A percentile compares a stretch with the other conserved stretches of the same genome.
phyloP scores from a whole-genome alignment of 305 asterid genomes.

The Fraxinus sp. region DNA sequence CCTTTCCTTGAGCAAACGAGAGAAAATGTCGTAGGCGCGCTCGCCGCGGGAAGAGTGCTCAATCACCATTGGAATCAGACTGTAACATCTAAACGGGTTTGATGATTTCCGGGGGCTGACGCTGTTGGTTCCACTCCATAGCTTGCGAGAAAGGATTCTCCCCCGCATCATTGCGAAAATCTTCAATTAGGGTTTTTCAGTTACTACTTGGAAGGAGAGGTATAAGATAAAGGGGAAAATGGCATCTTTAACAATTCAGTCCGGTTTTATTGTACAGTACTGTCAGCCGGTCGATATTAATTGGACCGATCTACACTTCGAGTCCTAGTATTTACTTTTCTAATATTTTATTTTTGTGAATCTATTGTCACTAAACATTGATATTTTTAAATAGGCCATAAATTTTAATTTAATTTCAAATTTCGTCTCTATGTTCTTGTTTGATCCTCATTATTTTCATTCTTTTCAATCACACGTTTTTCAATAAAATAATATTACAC shows the following conservation, averaged over 20 bases:
- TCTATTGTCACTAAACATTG: not conserved
- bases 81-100: constrained; percentile 38
- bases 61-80: constrained; percentile 86
- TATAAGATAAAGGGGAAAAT: not conserved
- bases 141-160: constrained; percentile 35
- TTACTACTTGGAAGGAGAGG: not conserved
- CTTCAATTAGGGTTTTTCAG: not conserved
- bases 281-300: not conserved
- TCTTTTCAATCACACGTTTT: not conserved
- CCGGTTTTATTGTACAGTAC: not conserved
- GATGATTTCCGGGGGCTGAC: not conserved
- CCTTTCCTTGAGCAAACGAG: constrained; percentile 83
- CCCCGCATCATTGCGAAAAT: constrained; percentile 27
- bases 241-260: not conserved
- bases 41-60: constrained; percentile 94
- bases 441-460: not conserved
- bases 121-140: constrained; percentile 29
- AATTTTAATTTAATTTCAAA: not conserved
- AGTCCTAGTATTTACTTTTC: not conserved
- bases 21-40: constrained; percentile 90
- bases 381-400: not conserved
- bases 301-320: not conserved
- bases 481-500: too few relatives aligned
- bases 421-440: too few relatives aligned
- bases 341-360: too few relatives aligned